A percentile compares a stretch with the other conserved stretches of the same genome.
Conservation (phyloP, 2,329 filamentous ascomycete species). For the Simplicillium sp. region DNA sequence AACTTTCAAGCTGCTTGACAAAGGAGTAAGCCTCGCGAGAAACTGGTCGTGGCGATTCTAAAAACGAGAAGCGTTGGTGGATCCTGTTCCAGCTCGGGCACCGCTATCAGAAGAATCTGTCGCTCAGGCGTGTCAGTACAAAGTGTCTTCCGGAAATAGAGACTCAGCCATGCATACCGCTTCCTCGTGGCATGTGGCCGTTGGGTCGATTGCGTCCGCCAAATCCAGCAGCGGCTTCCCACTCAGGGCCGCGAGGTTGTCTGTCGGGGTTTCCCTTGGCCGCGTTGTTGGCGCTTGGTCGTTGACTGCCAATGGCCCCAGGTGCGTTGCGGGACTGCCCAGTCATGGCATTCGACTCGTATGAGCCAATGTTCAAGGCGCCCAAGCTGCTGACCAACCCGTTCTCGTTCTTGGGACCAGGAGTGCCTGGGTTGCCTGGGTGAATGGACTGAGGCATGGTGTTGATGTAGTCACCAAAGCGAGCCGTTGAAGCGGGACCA, state of each 20-base stretch:
- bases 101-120: conserved; percentile 34
- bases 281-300: conserved; percentile 37
- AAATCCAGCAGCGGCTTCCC: conserved; percentile 47
- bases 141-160: no score
- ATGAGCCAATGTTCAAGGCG: conserved; percentile 41
- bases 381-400: conserved; percentile 38
- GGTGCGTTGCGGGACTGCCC: conserved; percentile 36
- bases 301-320: conserved; percentile 57
- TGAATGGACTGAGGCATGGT: conserved; percentile 25
- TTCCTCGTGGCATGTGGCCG: conserved; percentile 52
- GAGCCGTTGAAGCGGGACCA: conserved; percentile 23
- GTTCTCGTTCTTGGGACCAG: conserved; percentile 26
- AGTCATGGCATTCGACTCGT: conserved; percentile 31
- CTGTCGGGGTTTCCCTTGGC: conserved; percentile 43
- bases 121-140: neutral
- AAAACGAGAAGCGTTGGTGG: conserved; percentile 15
- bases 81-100: conserved; percentile 24
- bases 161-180: conserved; percentile 37
- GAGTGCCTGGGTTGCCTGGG: conserved; percentile 24
- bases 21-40: conserved; percentile 8
- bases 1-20: conserved; percentile 6
- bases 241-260: conserved; percentile 55
- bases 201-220: conserved; percentile 43
- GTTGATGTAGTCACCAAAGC: conserved; percentile 36
- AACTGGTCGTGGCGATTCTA: neutral